These are phyloP conservation scores for Apiosordaria backusii DNA, from an alignment of 495 filamentous ascomycete genomes.

Conservation along the genomic window DNA sequence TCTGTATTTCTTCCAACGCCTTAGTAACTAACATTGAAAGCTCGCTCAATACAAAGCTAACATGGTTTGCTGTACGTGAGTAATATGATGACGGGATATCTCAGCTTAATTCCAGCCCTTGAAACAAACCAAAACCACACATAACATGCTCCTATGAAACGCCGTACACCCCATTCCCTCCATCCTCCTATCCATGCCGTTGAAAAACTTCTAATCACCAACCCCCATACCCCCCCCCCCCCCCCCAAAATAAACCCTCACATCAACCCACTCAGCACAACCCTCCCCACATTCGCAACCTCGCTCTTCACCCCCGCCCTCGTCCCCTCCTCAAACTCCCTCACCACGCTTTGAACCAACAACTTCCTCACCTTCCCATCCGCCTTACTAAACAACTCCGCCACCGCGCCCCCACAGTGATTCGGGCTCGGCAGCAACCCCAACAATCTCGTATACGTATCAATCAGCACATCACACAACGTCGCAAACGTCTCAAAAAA, in stretches of 20 bases:
- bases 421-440: conserved; percentile 62
- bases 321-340: conserved; percentile 89
- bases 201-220: not conserved
- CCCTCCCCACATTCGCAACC: conserved; percentile 75
- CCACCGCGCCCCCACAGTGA: conserved; percentile 59
- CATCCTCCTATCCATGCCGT: not conserved
- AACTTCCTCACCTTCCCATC: conserved; percentile 82
- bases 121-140: not conserved
- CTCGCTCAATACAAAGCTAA: not conserved
- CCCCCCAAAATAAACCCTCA: conserved; percentile 43
- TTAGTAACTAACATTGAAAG: too few relatives aligned
- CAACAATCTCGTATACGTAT: conserved; percentile 79
- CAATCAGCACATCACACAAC: conserved; percentile 91
- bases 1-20: too few relatives aligned
- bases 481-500: conserved; percentile 98
- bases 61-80: not conserved
- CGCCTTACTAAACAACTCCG: conserved; percentile 84
- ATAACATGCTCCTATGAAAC: not conserved
- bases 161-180: not conserved
- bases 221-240: not conserved
- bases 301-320: conserved; percentile 71
- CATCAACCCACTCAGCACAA: conserved; percentile 86
- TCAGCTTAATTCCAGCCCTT: not conserved
- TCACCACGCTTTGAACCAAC: conserved; percentile 75
- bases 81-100: not conserved